A percentile compares a stretch with the other conserved stretches of the same genome.
These are phyloP conservation scores for maize (Zea mays) DNA, from an alignment of 176 grass and related monocot genomes.

Conservation along the genomic window Zm-B73-REFERENCE-NAM-5.0 NC_050101.1:113773001-113773500, in stretches of 20 bases:
- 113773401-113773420: no score
- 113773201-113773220: not conserved
- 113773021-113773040: not conserved
- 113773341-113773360: constrained; percentile 5
- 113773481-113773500: no score
- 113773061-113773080: not conserved
- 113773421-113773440: no score
- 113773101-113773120: not conserved
- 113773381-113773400: constrained; percentile 1
- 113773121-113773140: constrained; percentile 13
- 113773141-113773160: constrained; percentile 25
- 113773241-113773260: constrained; percentile 5
- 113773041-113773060: not conserved
- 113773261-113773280: no score
- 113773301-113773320: not conserved
- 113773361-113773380: not conserved
- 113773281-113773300: not conserved
- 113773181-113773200: constrained; percentile 11
- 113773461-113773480: no score
- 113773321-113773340: not conserved
- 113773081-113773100: constrained; percentile 1
- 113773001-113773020: constrained; percentile 4
- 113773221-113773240: constrained; percentile 25
- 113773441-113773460: no score
- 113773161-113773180: constrained; percentile 12